Percentiles rank a stretch among this genome's conserved stretches.
Evolutionary conservation across 2,329 filamentous ascomycete species (phyloP).

Genomic region (Fusarium sp.): DNA sequence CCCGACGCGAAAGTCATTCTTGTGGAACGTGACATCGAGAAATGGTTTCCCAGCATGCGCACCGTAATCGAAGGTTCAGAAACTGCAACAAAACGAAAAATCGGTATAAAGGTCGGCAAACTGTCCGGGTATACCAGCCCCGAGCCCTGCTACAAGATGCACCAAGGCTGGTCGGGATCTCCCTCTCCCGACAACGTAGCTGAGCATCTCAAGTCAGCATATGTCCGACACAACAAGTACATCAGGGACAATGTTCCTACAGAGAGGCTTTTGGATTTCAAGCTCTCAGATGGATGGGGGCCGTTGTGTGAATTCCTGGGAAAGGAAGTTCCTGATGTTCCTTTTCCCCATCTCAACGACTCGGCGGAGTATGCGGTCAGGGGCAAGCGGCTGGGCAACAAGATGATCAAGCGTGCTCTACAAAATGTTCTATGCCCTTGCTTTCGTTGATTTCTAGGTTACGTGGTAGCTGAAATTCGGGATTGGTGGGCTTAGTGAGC

Average conservation of each 20-base stretch:
- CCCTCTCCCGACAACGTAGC: neutral
- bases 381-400: neutral
- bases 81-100: neutral
- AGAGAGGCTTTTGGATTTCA: conserved; percentile 50
- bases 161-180: conserved; percentile 26
- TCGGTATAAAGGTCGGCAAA: neutral
- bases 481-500: neutral
- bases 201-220: conserved; percentile 36
- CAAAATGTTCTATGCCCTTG: conserved; percentile 18
- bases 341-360: conserved; percentile 51
- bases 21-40: conserved; percentile 47
- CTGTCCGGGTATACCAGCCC: conserved; percentile 11
- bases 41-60: conserved; percentile 47
- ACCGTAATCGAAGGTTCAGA: neutral
- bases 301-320: conserved; percentile 54
- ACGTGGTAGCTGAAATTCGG: neutral
- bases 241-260: conserved; percentile 43
- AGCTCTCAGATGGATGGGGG: conserved; percentile 50
- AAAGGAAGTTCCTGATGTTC: conserved; percentile 47
- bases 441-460: neutral
- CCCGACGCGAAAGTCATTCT: conserved; percentile 51
- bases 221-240: conserved; percentile 47
- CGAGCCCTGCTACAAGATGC: conserved; percentile 17
- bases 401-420: conserved; percentile 10
- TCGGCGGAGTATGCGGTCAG: conserved; percentile 15